Percentiles rank a stretch among this genome's conserved stretches.
Evolutionary conservation across 371 early-diverging fungal species (phyloP).

Genomic region (Mucor plumbeus): DNA sequence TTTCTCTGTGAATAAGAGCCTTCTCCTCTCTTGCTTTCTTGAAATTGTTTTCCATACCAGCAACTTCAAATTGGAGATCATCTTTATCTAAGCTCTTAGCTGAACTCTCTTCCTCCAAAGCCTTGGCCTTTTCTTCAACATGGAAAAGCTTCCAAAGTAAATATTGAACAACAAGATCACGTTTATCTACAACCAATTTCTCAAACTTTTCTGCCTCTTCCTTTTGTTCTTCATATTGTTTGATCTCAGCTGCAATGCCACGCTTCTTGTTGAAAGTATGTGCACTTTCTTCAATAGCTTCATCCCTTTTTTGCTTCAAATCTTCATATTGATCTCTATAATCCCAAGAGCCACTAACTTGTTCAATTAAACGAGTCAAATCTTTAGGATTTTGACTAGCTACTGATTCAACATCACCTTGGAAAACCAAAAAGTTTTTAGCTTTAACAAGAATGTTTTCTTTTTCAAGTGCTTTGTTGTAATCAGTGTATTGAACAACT

Average conservation of each 20-base stretch:
- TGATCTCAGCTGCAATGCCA: conserved; percentile 87
- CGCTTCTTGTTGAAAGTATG: conserved; percentile 89
- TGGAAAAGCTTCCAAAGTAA: conserved; percentile 92
- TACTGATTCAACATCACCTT: conserved; percentile 98
- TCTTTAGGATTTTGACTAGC: conserved; percentile 96
- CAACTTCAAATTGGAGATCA: conserved; percentile 39
- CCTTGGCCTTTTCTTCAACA: conserved; percentile 64
- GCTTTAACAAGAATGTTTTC: conserved; percentile 95
- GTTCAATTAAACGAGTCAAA: conserved; percentile 93
- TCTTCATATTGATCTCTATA: conserved; percentile 88
- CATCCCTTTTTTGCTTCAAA: conserved; percentile 82
- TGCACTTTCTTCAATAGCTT: conserved; percentile 86
- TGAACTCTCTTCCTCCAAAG: conserved; percentile 53
- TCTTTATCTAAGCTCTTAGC: conserved; percentile 41
- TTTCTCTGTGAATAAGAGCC: conserved; percentile 79
- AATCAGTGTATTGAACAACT: conserved; percentile 71
- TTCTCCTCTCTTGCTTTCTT: conserved; percentile 72
- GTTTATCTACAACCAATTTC: conserved; percentile 61
- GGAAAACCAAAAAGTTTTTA: conserved; percentile 98
- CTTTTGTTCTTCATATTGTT: conserved; percentile 90
- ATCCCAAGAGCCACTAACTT: conserved; percentile 94
- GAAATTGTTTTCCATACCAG: conserved; percentile 55
- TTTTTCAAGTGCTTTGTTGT: conserved; percentile 79
- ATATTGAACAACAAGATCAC: conserved; percentile 66
- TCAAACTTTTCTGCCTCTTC: conserved; percentile 89